Evolutionary conservation across 257 asterid genomes (phyloP).

Genomic region (Gentiana straminea): DNA sequence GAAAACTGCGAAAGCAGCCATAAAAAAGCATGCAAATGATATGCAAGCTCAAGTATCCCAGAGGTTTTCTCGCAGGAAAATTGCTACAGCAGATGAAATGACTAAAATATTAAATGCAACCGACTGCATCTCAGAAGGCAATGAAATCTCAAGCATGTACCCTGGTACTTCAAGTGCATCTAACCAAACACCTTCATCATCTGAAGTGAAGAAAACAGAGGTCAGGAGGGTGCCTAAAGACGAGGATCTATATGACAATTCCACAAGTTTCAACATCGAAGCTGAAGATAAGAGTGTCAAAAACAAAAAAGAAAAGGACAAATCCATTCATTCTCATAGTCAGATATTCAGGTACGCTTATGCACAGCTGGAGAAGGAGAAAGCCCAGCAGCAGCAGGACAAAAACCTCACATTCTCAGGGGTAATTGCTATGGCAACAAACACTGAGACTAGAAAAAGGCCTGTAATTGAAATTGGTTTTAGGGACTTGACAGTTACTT

Average conservation of each 20-base stretch:
- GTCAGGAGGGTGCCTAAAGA: constrained; percentile 26
- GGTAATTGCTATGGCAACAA: constrained; percentile 54
- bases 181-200: constrained; percentile 24
- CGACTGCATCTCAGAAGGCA: constrained; percentile 8
- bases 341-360: constrained; percentile 84
- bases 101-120: constrained; percentile 25
- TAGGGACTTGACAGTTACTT: constrained; percentile 59
- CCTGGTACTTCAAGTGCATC: constrained; percentile 21
- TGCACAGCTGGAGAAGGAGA: constrained; percentile 81
- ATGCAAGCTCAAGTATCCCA: constrained; percentile 66
- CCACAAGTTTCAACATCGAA: constrained; percentile 24
- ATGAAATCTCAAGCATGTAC: constrained; percentile 12
- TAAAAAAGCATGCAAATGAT: constrained; percentile 58
- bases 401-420: constrained; percentile 48
- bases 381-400: constrained; percentile 60
- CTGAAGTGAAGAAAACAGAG: constrained; percentile 27
- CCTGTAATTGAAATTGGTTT: constrained; percentile 61
- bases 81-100: constrained; percentile 24
- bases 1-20: constrained; percentile 85
- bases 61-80: constrained; percentile 47
- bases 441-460: constrained; percentile 34
- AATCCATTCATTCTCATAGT: constrained; percentile 54
- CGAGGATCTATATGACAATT: constrained; percentile 34
- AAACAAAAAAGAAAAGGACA: constrained; percentile 37
- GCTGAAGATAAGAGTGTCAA: constrained; percentile 19